Conservation (phyloP, 768 basidiomycete species). For the Daedaleopsis sinensis region DNA sequence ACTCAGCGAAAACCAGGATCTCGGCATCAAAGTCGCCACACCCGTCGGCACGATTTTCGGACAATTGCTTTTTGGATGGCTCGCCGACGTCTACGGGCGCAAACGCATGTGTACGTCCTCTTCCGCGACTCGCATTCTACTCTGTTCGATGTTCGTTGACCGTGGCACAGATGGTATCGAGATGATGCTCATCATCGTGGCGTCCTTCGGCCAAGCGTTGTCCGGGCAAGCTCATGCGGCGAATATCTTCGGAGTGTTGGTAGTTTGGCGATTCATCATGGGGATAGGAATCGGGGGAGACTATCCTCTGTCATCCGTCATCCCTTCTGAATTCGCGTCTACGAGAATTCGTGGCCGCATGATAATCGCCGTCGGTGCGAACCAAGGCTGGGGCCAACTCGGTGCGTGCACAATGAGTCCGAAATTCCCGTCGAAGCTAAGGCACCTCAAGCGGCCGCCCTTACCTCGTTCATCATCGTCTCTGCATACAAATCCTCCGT, state of each 20-base stretch:
- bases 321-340: conserved; percentile 87
- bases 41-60: conserved; percentile 77
- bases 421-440: neutral
- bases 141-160: neutral
- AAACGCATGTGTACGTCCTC: conserved; percentile 77
- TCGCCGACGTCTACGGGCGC: conserved; percentile 76
- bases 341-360: conserved; percentile 78
- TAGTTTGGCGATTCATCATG: conserved; percentile 84
- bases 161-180: conserved; percentile 60
- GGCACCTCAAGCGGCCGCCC: conserved; percentile 52
- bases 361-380: conserved; percentile 87
- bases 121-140: neutral
- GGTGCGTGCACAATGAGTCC: conserved; percentile 39
- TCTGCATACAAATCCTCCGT: conserved; percentile 67
- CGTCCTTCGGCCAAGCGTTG: conserved; percentile 79
- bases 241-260: conserved; percentile 71
- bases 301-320: conserved; percentile 86
- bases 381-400: conserved; percentile 89
- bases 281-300: conserved; percentile 89
- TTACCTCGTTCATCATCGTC: conserved; percentile 67
- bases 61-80: conserved; percentile 79
- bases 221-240: conserved; percentile 69
- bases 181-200: conserved; percentile 81
- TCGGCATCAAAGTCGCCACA: conserved; percentile 78
- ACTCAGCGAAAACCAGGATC: conserved; percentile 64